Evolutionary conservation across 108 stramenopile genomes (phyloP), one percentile per base, ranked within the genome.

Genomic region (Skeletonema potamos): DNA sequence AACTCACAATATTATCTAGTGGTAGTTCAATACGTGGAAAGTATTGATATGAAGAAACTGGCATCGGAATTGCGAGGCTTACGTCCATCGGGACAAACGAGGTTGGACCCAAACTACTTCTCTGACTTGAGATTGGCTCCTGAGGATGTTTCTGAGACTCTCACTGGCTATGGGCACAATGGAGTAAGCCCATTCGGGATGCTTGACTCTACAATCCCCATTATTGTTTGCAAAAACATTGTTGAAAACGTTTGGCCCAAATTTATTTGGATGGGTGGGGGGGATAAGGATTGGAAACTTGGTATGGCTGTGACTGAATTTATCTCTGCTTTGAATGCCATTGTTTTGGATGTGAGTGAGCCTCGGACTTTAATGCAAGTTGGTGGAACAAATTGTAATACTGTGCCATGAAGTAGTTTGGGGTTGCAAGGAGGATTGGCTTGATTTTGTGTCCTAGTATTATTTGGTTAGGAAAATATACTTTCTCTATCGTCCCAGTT

Each of bases 181-280:
- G 78, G 84, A 22, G 92, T 95, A 9, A 81, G 86, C 2, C 94
- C 94, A 8, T 95, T 95, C 66, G 94, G 94, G 17, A 51, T 95
- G 73, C 54, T 79, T 43, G 76, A 86, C 18, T 11, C 22, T 5
- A 44, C 77, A 27, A 86, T 95, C 7, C 89, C 87, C 4, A 83
- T 95, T 59, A 27, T 91, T 36, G 66, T 95, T 57, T 81, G 83
- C 29, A 64, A 68, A 18, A 83, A 74, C 20, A 81, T 92, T 67
- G 66, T 80, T 12, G 55, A 70, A 41, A 77, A 73, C 46, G 60
- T 74, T 0, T 60, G 46, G 28, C 73, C 77, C 8, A 46, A 69
- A n/a, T 92, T 92, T 76, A 84, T 91, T 67, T 91, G 85, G 86
- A 91, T 92, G 79, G 94, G 94, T 58, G 91, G 94, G 1, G 90